A percentile compares a stretch with the other conserved stretches of the same genome.
Evolutionary conservation across 768 basidiomycete species (phyloP).

Genomic region (Mycena galopus): DNA sequence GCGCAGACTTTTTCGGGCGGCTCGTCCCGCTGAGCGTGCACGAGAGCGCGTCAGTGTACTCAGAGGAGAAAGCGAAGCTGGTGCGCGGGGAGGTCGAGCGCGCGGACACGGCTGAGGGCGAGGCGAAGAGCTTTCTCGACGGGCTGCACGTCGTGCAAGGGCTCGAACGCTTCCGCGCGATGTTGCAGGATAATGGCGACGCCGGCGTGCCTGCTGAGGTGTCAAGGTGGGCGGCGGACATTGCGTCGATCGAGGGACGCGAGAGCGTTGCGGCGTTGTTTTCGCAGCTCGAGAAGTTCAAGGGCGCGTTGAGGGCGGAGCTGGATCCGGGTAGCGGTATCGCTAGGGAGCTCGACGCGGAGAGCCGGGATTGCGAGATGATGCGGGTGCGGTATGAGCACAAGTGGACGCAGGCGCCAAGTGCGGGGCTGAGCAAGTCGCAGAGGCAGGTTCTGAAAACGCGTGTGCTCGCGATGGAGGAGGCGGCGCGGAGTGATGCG

Average conservation of each 20-base stretch:
- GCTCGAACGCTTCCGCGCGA: slow-evolving; percentile 75
- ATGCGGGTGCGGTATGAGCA: slow-evolving; percentile 91
- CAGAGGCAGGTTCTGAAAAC: slow-evolving; percentile 85
- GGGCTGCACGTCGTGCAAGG: slow-evolving; percentile 84
- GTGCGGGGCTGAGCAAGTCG: slow-evolving; percentile 76
- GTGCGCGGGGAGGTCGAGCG: slow-evolving; percentile 91
- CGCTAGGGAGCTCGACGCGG: slow-evolving; percentile 79
- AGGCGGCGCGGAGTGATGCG: slow-evolving; percentile 82
- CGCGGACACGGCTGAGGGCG: slow-evolving; percentile 85
- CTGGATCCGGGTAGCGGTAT: slow-evolving; percentile 63
- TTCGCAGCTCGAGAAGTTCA: slow-evolving; percentile 68
- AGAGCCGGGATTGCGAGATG: slow-evolving; percentile 89
- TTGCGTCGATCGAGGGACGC: slow-evolving; percentile 74
- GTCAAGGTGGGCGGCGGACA: slow-evolving; percentile 80
- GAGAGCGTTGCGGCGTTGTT: slow-evolving; percentile 78
- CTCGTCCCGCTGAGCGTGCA: slow-evolving; percentile 95
- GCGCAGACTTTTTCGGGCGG: slow-evolving; percentile 88
- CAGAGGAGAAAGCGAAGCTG: slow-evolving; percentile 97
- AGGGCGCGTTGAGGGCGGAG: slow-evolving; percentile 67
- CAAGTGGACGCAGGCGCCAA: slow-evolving; percentile 88
- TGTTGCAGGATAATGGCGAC: slow-evolving; percentile 74
- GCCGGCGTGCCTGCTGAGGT: slow-evolving; percentile 80
- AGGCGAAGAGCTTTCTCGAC: slow-evolving; percentile 83
- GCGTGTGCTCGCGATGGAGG: slow-evolving; percentile 77
- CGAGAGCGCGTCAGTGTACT: slow-evolving; percentile 96